Conservation (phyloP, 768 basidiomycete genomes). For the Multifurca ochricompacta region DNA sequence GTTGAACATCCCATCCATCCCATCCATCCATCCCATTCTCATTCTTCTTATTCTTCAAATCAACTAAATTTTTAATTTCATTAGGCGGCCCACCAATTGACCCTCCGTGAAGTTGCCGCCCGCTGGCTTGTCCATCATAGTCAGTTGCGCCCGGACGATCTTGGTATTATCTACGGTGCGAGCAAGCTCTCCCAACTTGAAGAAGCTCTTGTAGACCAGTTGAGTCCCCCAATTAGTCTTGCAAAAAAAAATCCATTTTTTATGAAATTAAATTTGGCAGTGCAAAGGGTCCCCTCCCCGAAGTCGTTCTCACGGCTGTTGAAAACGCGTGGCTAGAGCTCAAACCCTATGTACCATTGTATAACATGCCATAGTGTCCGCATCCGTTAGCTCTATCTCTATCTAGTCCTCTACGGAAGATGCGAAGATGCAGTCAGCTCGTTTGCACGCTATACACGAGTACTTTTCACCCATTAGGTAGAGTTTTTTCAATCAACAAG, state of each 20-base stretch:
- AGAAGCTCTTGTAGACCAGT: slow-evolving; percentile 15
- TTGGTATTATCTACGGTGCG: slow-evolving; percentile 36
- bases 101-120: slow-evolving; percentile 33
- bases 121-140: slow-evolving; percentile 39
- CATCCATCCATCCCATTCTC: too few species aligned
- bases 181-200: slow-evolving; percentile 33
- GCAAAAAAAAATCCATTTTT: neutral
- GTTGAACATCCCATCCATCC: too few species aligned
- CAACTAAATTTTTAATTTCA: neutral
- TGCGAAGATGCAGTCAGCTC: too few species aligned
- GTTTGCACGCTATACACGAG: too few species aligned
- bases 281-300: slow-evolving; percentile 31
- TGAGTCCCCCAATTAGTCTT: neutral
- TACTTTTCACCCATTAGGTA: too few species aligned
- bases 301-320: slow-evolving; percentile 30
- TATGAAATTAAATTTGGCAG: neutral
- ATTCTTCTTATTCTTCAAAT: too few species aligned
- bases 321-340: slow-evolving; percentile 31
- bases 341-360: slow-evolving; percentile 19
- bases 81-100: slow-evolving; percentile 28
- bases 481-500: too few species aligned
- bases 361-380: slow-evolving; percentile 18
- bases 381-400: too few species aligned
- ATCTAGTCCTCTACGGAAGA: too few species aligned
- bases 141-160: slow-evolving; percentile 25